A percentile compares a stretch with the other conserved stretches of the same genome.
Evolutionary conservation across 768 basidiomycete genomes (phyloP).

Genomic region (Mycena galericulata): DNA sequence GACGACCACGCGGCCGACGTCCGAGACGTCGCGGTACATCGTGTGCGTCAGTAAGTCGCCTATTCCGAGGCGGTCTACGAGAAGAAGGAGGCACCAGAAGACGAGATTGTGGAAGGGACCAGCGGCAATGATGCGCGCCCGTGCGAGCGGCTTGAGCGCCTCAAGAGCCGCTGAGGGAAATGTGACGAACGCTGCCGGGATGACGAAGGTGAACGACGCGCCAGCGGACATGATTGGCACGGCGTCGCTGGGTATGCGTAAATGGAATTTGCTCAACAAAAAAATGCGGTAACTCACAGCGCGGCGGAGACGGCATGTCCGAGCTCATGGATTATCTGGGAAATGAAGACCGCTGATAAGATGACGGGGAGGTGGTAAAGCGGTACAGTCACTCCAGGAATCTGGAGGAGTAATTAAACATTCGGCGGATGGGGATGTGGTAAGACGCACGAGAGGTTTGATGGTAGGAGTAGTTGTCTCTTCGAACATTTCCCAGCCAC

Average conservation of each 20-base stretch:
- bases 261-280: background rate
- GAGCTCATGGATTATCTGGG: slow-evolving; percentile 82
- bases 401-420: slow-evolving; percentile 53
- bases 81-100: slow-evolving; percentile 62
- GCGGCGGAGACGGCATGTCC: slow-evolving; percentile 86
- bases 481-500: slow-evolving; percentile 28
- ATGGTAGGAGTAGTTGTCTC: slow-evolving; percentile 27
- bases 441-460: slow-evolving; percentile 49
- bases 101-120: slow-evolving; percentile 86
- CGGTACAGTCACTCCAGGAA: slow-evolving; percentile 87
- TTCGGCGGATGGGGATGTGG: too few relatives aligned
- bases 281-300: slow-evolving; percentile 59
- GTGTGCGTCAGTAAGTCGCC: slow-evolving; percentile 46
- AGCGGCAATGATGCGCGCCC: slow-evolving; percentile 74
- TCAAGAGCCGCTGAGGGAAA: slow-evolving; percentile 61
- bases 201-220: slow-evolving; percentile 66
- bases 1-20: slow-evolving; percentile 66
- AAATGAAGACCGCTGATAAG: slow-evolving; percentile 67
- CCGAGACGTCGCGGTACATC: slow-evolving; percentile 67
- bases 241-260: slow-evolving; percentile 60
- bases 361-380: slow-evolving; percentile 77
- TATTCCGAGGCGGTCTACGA: slow-evolving; percentile 48
- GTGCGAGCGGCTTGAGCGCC: slow-evolving; percentile 53
- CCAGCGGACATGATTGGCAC: slow-evolving; percentile 74
- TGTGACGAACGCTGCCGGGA: slow-evolving; percentile 83